phyloP scores from a whole-genome alignment of 2,329 filamentous ascomycete genomes.

The Fusarium cyanostomum region DNA sequence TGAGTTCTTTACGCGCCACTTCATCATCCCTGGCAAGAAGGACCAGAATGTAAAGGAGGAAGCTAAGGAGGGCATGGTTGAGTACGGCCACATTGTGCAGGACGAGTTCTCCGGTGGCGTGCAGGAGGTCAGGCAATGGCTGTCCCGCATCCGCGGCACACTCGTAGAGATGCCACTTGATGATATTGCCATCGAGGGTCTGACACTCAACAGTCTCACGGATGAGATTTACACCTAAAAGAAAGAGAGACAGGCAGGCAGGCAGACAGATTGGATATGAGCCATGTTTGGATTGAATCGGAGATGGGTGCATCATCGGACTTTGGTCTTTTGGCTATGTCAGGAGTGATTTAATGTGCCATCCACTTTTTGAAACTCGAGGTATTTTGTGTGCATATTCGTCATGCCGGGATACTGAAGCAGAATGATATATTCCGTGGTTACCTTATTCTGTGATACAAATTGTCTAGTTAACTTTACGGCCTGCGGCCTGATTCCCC shows the following conservation, averaged over 20 bases:
- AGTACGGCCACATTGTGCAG: constrained; percentile 87
- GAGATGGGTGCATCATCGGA: background rate
- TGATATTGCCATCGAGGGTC: constrained; percentile 85
- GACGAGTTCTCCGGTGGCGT: constrained; percentile 80
- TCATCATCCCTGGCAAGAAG: constrained; percentile 65
- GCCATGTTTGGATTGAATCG: background rate
- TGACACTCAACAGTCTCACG: constrained; percentile 77
- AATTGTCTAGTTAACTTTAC: background rate
- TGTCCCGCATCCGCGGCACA: constrained; percentile 73
- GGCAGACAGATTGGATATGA: background rate
- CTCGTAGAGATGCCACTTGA: constrained; percentile 91
- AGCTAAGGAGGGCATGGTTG: constrained; percentile 67
- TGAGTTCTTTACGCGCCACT: constrained; percentile 73
- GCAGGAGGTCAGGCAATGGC: constrained; percentile 75
- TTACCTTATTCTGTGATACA: background rate
- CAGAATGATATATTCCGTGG: background rate
- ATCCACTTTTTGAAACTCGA: background rate
- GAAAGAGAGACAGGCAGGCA: background rate
- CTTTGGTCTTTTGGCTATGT: background rate
- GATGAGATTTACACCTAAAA: constrained; percentile 74
- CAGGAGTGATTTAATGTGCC: background rate
- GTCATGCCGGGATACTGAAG: background rate
- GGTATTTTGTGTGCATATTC: too few relatives aligned
- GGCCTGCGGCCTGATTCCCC: background rate
- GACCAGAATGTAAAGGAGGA: constrained; percentile 61